Base-by-base conservation (phyloP, 345 rosid genomes). In the Mallotus nudiflorus region DNA sequence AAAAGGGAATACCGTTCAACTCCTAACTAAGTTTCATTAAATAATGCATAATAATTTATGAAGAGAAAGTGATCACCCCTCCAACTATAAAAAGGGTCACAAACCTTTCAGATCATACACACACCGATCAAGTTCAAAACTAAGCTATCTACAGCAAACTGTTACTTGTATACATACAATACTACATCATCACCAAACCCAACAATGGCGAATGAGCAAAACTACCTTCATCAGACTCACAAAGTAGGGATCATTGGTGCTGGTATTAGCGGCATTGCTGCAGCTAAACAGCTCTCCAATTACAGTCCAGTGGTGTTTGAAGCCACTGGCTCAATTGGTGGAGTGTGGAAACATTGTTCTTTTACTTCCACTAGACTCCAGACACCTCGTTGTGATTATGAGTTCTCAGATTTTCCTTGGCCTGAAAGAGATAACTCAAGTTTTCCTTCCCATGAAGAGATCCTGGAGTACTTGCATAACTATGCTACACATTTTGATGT, bases 341-440 rank as follows among this genome's bases (percentile, higher is more conserved):
- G 77, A n/a, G 77, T 74, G 6, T 74, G 77, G 77, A 74, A 67
- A 35, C 65, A 51, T 39, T 84, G 87, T 56, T 81, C 83, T 14
- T 78, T 75, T 35, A 29, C 49, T 28, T 81, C 83, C 0, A 84
- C 87, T 3, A 84, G 73, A 51, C 87, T 84, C 61, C 87, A 81
- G 72, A 75, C 84, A 15, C 83, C 81, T n/a, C 71, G 83, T n/a
- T 52, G 77, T 20, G 76, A 81, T 66, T 84, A 27, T 4, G 78
- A 84, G 69, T 84, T 84, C 56, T 75, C 84, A 1, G 85, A 84
- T 63, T 84, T 57, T 29, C 87, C 83, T 13, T 84, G 87, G 87
- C 58, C 83, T 2, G n/a, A 81, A 9, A 66, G 81, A 70, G 81
- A 81, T 24, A 67, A 84, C 58, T 68, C 79, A 3, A 76, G 51